These are phyloP conservation scores for Astragalus glycyphyllos DNA, from an alignment of 306 rosid species.

Conservation along the genomic window DNA sequence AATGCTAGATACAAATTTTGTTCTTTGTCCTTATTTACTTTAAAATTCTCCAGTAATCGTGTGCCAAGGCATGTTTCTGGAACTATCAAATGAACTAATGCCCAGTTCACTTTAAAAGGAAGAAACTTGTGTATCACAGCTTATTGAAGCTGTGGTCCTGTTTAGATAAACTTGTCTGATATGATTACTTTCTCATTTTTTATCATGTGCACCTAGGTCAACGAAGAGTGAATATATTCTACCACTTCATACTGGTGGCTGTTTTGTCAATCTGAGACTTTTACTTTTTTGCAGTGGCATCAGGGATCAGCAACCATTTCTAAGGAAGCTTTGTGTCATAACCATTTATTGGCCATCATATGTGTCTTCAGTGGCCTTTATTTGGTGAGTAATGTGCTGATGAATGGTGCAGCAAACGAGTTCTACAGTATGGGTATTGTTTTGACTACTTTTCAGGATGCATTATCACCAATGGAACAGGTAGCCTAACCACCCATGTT, in stretches of 20 bases:
- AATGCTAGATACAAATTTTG: not conserved
- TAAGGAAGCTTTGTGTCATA: conserved; percentile 70
- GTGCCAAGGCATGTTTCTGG: conserved; percentile 1
- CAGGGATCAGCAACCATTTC: conserved; percentile 60
- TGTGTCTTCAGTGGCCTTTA: conserved; percentile 79
- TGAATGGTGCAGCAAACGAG: conserved; percentile 75
- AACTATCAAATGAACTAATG: conserved; percentile 9
- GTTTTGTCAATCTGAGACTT: conserved; percentile 46
- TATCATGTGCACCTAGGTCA: not conserved
- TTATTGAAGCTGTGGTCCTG: conserved; percentile 19
- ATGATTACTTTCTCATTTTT: conserved; percentile 12
- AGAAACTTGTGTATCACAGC: not conserved
- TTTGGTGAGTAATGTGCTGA: conserved; percentile 71
- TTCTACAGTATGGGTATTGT: conserved; percentile 67
- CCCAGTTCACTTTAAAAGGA: not conserved
- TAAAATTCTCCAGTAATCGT: not conserved
- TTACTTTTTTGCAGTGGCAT: conserved; percentile 58
- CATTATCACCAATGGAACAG: conserved; percentile 80
- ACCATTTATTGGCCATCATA: conserved; percentile 77
- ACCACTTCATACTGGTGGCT: conserved; percentile 16
- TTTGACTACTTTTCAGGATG: conserved; percentile 77
- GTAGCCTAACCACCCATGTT: conserved; percentile 47
- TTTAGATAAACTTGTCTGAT: conserved; percentile 14
- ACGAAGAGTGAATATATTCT: conserved; percentile 8
- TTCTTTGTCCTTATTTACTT: conserved; percentile 11